A percentile compares a stretch with the other conserved stretches of the same genome.
phyloP scores from a whole-genome alignment of 2,329 filamentous ascomycete species.

The Fusarium coffeatum region DNA sequence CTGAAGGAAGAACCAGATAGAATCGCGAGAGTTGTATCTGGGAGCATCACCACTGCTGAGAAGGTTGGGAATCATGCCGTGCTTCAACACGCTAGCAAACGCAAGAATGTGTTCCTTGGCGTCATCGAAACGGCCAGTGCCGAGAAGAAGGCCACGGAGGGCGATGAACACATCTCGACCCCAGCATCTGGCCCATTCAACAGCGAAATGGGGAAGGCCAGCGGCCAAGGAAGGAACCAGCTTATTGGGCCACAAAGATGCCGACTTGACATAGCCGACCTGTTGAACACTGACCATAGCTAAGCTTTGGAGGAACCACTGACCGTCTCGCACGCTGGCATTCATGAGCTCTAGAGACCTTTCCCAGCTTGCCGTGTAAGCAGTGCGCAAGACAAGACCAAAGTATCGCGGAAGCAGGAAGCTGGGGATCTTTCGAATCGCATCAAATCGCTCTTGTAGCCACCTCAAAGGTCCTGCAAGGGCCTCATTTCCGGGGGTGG shows the following conservation, averaged over 20 bases:
- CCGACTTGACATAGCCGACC: constrained; percentile 88
- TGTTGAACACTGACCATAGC: constrained; percentile 93
- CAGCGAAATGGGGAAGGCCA: constrained; percentile 92
- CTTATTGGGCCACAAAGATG: constrained; percentile 88
- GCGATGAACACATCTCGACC: constrained; percentile 98
- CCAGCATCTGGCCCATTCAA: constrained; percentile 96
- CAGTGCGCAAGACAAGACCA: constrained; percentile 85
- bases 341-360: constrained; percentile 83
- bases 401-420: constrained; percentile 96
- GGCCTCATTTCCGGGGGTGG: constrained; percentile 69
- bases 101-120: constrained; percentile 94
- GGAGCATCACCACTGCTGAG: constrained; percentile 86
- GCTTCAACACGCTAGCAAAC: constrained; percentile 95
- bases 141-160: constrained; percentile 88
- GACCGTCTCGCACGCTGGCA: constrained; percentile 79
- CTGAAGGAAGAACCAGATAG: constrained; percentile 97
- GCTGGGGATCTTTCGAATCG: constrained; percentile 84
- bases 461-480: constrained; percentile 77
- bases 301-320: constrained; percentile 88
- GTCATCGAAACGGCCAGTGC: constrained; percentile 87
- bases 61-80: constrained; percentile 97
- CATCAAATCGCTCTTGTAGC: constrained; percentile 86
- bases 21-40: constrained; percentile 95
- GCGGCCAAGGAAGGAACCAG: constrained; percentile 88
- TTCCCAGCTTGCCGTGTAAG: constrained; percentile 85